Base-by-base conservation (phyloP, 257 asterid species). In the Petunia secreta region DNA sequence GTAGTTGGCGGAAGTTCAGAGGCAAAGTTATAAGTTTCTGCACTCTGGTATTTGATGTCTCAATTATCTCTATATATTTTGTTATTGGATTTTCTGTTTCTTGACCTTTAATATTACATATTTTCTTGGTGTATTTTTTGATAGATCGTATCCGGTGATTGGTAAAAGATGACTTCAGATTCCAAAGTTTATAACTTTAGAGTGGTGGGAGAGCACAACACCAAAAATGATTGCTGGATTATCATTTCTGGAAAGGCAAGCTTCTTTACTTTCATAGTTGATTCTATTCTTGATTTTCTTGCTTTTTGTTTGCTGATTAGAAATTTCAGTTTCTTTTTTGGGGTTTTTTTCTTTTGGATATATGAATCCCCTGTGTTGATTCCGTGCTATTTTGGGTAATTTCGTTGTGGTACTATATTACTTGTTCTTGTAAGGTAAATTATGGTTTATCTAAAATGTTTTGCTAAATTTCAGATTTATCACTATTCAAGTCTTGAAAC, bases 211-310 rank as follows among this genome's bases (percentile, higher is more conserved):
- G 80, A 80, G 59, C 97, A 93, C 94, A 82, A 84, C 66, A 82
- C 25, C 62, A 81, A 52, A 55, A 85, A 48, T 7, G 97, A 93
- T 84, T 90, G 94, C 82, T 93, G 98, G 98, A 80, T 93, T 71
- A 76, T 88, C 62, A 89, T 92, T 87, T 75, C 85, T 75, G 91
- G 87, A 78, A 92, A 92, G 92, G 97, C 87, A 55, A n/a, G 54
- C 37, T 10, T 74, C 6, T 13, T 4, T 25, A 1, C 8, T 38
- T 25, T 69, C 38, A 69, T 46, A 43, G 39, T 39, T 38, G 66
- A 10, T 48, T 40, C 67, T 65, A 16, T 78, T 78, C 46, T n/a
- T 39, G n/a, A 13, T 48, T 71, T 38, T 25, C 25, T 54, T 71
- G 8, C 55, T 36, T n/a, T 16, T 34, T n/a, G n/a, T n/a, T n/a